Percentiles rank a stretch among this genome's conserved stretches.
Evolutionary conservation across 306 rosid species (phyloP).

Genomic region (Fragaria nilgerrensis): DNA sequence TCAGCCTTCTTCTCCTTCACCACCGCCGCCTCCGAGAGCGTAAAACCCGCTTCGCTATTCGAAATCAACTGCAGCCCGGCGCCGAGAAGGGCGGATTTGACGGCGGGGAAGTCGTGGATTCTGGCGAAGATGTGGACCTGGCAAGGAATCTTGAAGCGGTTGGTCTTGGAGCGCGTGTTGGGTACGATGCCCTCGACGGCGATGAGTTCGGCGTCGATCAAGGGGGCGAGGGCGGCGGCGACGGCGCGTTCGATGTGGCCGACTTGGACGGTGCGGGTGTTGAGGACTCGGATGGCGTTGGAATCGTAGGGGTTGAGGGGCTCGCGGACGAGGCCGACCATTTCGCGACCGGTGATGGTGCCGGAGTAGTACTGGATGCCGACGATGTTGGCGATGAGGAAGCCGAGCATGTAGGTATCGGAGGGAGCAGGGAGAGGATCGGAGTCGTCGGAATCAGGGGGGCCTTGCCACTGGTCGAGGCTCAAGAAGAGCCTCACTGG

Average conservation of each 20-base stretch:
- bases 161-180: conserved; percentile 22
- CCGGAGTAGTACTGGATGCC: conserved; percentile 53
- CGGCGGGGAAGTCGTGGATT: conserved; percentile 24
- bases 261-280: conserved; percentile 45
- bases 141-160: conserved; percentile 42
- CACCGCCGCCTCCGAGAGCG: conserved; percentile 57
- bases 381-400: conserved; percentile 59
- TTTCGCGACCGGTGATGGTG: conserved; percentile 55
- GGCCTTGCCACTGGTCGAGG: conserved; percentile 22
- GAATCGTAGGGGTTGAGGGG: conserved; percentile 56
- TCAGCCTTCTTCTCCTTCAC: conserved; percentile 48
- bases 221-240: conserved; percentile 54
- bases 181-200: conserved; percentile 62
- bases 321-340: conserved; percentile 72
- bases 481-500: conserved; percentile 5
- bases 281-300: conserved; percentile 65
- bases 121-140: conserved; percentile 61
- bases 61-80: conserved; percentile 46
- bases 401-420: conserved; percentile 51
- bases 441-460: conserved; percentile 9
- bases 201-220: conserved; percentile 46
- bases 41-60: conserved; percentile 37
- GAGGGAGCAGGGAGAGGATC: conserved; percentile 19
- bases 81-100: conserved; percentile 23
- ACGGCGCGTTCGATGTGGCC: conserved; percentile 59